phyloP scores from a whole-genome alignment of 805 yeast genomes.

The Middelhovenomyces tepae region DNA sequence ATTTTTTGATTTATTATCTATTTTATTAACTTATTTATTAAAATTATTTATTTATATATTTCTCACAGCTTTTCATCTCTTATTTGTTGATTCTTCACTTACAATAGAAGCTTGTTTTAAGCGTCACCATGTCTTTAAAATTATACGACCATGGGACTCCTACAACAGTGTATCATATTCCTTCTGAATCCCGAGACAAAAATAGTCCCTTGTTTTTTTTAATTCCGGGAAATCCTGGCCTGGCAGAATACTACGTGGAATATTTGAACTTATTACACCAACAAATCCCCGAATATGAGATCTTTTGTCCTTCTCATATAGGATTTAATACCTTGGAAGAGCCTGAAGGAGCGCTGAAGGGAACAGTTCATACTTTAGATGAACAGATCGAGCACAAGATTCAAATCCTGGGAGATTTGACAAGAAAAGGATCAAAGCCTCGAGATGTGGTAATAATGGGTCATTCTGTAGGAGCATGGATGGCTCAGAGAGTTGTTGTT shows the following conservation, averaged over 20 bases:
- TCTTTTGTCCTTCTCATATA: conserved; percentile 56
- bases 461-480: conserved; percentile 66
- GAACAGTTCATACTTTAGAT: conserved; percentile 32
- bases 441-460: conserved; percentile 44
- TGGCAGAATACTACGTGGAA: conserved; percentile 53
- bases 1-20: too few relatives aligned
- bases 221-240: conserved; percentile 75
- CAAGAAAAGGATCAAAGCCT: conserved; percentile 8
- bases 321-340: conserved; percentile 36
- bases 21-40: too few relatives aligned
- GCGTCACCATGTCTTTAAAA: too few relatives aligned
- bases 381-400: conserved; percentile 54
- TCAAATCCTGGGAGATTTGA: conserved; percentile 34
- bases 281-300: conserved; percentile 38
- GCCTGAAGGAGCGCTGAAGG: conserved; percentile 7
- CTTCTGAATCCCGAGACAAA: too few relatives aligned
- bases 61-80: too few relatives aligned
- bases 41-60: too few relatives aligned
- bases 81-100: too few relatives aligned
- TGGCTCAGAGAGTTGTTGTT: conserved; percentile 45
- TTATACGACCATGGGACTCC: too few relatives aligned
- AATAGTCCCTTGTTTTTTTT: conserved; percentile 39
- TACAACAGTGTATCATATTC: conserved; percentile 2
- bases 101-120: too few relatives aligned
- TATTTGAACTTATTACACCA: conserved; percentile 40